Evolutionary conservation across 2,329 filamentous ascomycete species (phyloP).

Genomic region (Fusarium tanahbumbuense): DNA sequence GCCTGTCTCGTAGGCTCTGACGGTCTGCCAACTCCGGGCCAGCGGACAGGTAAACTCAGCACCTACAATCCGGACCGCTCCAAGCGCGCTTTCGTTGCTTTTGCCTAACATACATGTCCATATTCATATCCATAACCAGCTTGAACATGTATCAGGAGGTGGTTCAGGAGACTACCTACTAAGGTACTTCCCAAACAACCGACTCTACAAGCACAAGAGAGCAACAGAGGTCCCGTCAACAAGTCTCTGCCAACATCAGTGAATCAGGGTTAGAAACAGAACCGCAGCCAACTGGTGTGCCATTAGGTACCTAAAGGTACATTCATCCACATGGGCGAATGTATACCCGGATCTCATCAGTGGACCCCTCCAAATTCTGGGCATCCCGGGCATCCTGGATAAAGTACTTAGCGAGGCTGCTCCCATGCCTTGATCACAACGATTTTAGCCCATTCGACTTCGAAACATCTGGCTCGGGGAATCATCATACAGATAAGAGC

Average conservation of each 20-base stretch:
- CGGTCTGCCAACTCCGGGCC: conserved; percentile 43
- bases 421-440: conserved; percentile 31
- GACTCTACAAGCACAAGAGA: conserved; percentile 1
- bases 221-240: conserved; percentile 12
- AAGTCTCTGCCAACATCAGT: conserved; percentile 28
- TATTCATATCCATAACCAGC: background rate
- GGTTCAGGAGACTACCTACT: background rate
- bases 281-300: conserved; percentile 9
- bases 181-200: background rate
- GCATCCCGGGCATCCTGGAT: conserved; percentile 26
- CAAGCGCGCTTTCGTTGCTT: conserved; percentile 29
- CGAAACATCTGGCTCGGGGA: background rate
- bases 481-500: background rate
- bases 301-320: conserved; percentile 27
- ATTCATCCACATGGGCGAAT: background rate
- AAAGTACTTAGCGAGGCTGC: conserved; percentile 21
- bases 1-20: conserved; percentile 10
- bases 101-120: background rate
- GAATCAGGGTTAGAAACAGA: conserved; percentile 17
- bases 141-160: background rate
- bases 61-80: conserved; percentile 37
- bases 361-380: conserved; percentile 27
- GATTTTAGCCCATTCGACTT: background rate
- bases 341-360: conserved; percentile 37
- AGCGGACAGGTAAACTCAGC: conserved; percentile 30